A percentile compares a stretch with the other conserved stretches of the same genome.
phyloP scores from a whole-genome alignment of 495 filamentous ascomycete species.

The Podospora fimiseda region DNA sequence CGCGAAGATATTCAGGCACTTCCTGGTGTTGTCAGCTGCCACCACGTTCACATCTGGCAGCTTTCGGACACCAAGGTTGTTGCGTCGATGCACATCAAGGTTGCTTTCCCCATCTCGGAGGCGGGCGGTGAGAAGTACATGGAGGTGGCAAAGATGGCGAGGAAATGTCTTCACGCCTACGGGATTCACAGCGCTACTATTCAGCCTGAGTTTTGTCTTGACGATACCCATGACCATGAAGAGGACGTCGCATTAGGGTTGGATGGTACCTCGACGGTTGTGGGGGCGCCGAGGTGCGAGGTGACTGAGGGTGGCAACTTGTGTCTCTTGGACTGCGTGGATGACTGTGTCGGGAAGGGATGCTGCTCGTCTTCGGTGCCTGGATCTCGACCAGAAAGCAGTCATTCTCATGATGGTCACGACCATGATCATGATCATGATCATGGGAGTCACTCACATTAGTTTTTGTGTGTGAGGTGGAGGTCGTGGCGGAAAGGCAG shows the following conservation, averaged over 20 bases:
- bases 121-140: conserved; percentile 77
- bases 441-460: conserved; percentile 11
- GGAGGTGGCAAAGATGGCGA: conserved; percentile 70
- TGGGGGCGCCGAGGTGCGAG: conserved; percentile 46
- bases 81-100: conserved; percentile 85
- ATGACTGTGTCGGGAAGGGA: conserved; percentile 65
- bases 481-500: too few relatives aligned
- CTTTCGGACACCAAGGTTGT: conserved; percentile 89
- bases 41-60: conserved; percentile 97
- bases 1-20: conserved; percentile 82
- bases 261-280: conserved; percentile 33
- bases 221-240: conserved; percentile 36
- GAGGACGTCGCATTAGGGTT: conserved; percentile 28
- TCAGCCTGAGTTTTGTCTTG: conserved; percentile 85
- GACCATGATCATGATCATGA: conserved; percentile 7
- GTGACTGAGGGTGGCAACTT: conserved; percentile 48
- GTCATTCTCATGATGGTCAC: conserved; percentile 11
- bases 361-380: conserved; percentile 52
- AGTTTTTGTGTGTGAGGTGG: not conserved
- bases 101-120: conserved; percentile 63
- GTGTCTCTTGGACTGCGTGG: conserved; percentile 81
- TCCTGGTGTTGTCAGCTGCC: conserved; percentile 77
- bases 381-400: conserved; percentile 24
- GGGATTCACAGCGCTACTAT: conserved; percentile 98
- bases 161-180: conserved; percentile 84